phyloP scores from a whole-genome alignment of 495 filamentous ascomycete species.

The Talaromyces stipitatus region DNA sequence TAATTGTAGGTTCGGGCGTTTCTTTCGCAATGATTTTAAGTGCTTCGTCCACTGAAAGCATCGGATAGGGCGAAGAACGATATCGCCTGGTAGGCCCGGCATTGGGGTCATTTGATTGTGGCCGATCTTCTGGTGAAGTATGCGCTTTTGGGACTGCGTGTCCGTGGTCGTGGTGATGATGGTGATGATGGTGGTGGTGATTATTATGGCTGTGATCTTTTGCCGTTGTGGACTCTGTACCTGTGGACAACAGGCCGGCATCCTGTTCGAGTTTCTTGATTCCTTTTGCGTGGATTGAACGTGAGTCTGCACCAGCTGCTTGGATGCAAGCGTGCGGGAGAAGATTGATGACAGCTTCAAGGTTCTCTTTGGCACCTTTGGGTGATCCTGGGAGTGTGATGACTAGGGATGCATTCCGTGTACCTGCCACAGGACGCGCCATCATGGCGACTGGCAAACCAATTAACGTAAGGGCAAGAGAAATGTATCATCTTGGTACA shows the following conservation, averaged over 20 bases:
- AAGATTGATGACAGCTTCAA: conserved; percentile 81
- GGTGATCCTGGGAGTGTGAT: conserved; percentile 91
- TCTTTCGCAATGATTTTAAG: conserved; percentile 61
- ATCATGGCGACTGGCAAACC: conserved; percentile 77
- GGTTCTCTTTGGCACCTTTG: conserved; percentile 93
- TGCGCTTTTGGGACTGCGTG: conserved; percentile 65
- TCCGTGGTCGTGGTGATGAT: conserved; percentile 48
- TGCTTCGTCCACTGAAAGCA: conserved; percentile 79
- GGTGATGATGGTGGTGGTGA: conserved; percentile 44
- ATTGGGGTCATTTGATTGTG: conserved; percentile 71
- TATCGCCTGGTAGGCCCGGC: conserved; percentile 71
- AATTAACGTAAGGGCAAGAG: conserved; percentile 13
- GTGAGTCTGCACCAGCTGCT: conserved; percentile 74
- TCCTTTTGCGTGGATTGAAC: conserved; percentile 72
- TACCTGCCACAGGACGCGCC: conserved; percentile 88
- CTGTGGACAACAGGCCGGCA: conserved; percentile 50
- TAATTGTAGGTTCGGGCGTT: conserved; percentile 50
- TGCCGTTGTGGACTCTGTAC: conserved; percentile 13
- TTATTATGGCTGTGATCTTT: conserved; percentile 26
- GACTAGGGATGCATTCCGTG: conserved; percentile 75
- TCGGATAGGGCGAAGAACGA: conserved; percentile 83
- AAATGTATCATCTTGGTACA: conserved; percentile 20
- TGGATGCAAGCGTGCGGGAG: conserved; percentile 91
- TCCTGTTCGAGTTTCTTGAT: conserved; percentile 77
- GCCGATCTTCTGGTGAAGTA: conserved; percentile 52